Base-by-base conservation (phyloP, 345 rosid genomes). In the Ceriops zippeliana region DNA sequence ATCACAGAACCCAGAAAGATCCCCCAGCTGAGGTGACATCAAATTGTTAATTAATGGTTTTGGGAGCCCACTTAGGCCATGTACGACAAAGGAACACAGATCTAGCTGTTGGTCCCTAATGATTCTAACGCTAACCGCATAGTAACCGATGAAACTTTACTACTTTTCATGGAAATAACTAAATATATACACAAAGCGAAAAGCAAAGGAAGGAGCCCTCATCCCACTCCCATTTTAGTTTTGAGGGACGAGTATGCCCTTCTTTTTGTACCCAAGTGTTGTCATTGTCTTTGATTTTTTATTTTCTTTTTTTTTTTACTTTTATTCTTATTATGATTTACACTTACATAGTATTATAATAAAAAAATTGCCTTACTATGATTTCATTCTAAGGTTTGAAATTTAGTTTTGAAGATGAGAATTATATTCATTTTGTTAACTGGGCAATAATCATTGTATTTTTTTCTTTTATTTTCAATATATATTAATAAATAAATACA, bases 91-190 rank as follows among this genome's bases (percentile, higher is more conserved):
- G 52, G 13, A 66, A 65, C 67, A 65, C 75, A 79, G 75, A 82
- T 76, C 78, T 75, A 86, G 37, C 37, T 34, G 37, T 34, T 34
- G 37, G 37, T 34, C 37, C 37, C 37, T 34, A 34, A 34, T 7
- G 37, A 34, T 34, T 34, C 37, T 34, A 34, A 34, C 37, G 1
- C 37, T 34, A 34, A 79, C 70, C 70, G 20, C 74, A 76, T 82
- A 75, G 71, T 70, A 75, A 76, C 84, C 79, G 82, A 81, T 65
- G 63, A 80, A 78, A 73, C 81, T 77, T 83, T 77, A 71, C 63
- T 72, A 78, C 37, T 79, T 81, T 72, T 69, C 81, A 68, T 73
- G 75, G 80, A 81, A 67, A 79, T 69, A 82, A 64, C 84, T 80
- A 77, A 75, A 79, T 76, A 69, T 49, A 22, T 42, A 42, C 63